A percentile compares a stretch with the other conserved stretches of the same genome.
phyloP scores from a whole-genome alignment of 2,329 filamentous ascomycete species.

The Pyrenochaeta sp. region DNA sequence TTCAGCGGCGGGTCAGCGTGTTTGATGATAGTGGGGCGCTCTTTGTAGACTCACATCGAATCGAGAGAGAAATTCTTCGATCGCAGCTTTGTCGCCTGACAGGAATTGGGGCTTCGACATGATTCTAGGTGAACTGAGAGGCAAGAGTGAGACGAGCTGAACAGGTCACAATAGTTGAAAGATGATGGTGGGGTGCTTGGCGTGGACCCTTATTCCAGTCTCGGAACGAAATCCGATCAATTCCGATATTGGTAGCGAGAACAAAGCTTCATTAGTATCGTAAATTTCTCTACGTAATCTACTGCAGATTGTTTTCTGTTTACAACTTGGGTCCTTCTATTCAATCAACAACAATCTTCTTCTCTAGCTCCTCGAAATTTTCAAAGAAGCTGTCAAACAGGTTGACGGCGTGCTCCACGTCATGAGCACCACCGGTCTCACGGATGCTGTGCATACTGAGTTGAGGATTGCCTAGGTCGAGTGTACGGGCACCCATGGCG shows the following conservation, averaged over 20 bases:
- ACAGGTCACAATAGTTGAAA: constrained; percentile 1
- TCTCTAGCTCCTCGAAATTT: constrained; percentile 82
- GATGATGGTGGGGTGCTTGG: constrained; percentile 42
- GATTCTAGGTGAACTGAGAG: background rate
- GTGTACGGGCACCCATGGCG: constrained; percentile 82
- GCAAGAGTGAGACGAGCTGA: background rate
- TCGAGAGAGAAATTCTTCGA: constrained; percentile 83
- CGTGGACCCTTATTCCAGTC: constrained; percentile 23
- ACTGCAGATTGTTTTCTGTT: background rate
- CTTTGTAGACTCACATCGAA: constrained; percentile 78
- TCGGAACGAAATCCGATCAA: constrained; percentile 14
- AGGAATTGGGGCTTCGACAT: constrained; percentile 65
- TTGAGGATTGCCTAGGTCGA: constrained; percentile 94
- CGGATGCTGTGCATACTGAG: constrained; percentile 97
- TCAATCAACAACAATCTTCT: constrained; percentile 84
- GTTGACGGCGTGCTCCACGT: constrained; percentile 85
- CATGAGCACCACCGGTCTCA: constrained; percentile 87
- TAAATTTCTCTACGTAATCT: background rate
- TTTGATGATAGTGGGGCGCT: background rate
- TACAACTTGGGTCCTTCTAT: constrained; percentile 37
- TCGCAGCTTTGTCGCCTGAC: constrained; percentile 78
- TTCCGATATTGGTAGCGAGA: constrained; percentile 5
- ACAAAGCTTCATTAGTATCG: background rate
- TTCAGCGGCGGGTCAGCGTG: constrained; percentile 52
- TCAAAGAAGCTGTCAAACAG: constrained; percentile 89